Conservation (phyloP, 2,329 filamentous ascomycete species). For the Penicillium sp. region DNA sequence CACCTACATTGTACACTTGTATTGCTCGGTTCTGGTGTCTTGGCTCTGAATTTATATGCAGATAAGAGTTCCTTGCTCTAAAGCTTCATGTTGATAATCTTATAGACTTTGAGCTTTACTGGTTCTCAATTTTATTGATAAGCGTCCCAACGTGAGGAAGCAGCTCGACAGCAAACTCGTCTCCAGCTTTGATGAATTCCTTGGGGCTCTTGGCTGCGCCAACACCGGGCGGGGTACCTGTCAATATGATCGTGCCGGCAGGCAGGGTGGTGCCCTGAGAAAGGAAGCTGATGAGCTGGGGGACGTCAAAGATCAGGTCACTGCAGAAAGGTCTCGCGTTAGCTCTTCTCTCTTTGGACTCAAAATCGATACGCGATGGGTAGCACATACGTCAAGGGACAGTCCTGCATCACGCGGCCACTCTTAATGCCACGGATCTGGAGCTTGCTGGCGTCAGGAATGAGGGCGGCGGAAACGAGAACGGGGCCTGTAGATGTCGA, state of each 20-base stretch:
- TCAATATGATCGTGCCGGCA: slow-evolving; percentile 46
- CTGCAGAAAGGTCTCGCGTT: slow-evolving; percentile 29
- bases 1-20: too few species aligned
- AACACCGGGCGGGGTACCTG: slow-evolving; percentile 46
- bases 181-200: slow-evolving; percentile 47
- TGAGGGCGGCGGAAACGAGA: slow-evolving; percentile 45
- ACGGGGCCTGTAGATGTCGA: slow-evolving; percentile 44
- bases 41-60: neutral
- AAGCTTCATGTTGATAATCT: neutral
- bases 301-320: slow-evolving; percentile 56
- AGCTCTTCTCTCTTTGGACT: slow-evolving; percentile 1
- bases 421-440: slow-evolving; percentile 47
- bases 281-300: slow-evolving; percentile 43
- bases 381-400: slow-evolving; percentile 41
- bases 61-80: neutral
- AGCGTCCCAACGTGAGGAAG: slow-evolving; percentile 51
- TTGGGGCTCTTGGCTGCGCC: slow-evolving; percentile 43
- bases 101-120: slow-evolving; percentile 8
- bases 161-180: slow-evolving; percentile 52
- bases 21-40: too few species aligned
- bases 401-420: slow-evolving; percentile 53
- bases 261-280: slow-evolving; percentile 45
- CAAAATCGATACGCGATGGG: neutral
- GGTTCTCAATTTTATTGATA: slow-evolving; percentile 45
- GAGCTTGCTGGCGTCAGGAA: slow-evolving; percentile 35